Conservation (phyloP, 1,284 basidiomycete genomes). For the Heterobasidion parviporum region DNA sequence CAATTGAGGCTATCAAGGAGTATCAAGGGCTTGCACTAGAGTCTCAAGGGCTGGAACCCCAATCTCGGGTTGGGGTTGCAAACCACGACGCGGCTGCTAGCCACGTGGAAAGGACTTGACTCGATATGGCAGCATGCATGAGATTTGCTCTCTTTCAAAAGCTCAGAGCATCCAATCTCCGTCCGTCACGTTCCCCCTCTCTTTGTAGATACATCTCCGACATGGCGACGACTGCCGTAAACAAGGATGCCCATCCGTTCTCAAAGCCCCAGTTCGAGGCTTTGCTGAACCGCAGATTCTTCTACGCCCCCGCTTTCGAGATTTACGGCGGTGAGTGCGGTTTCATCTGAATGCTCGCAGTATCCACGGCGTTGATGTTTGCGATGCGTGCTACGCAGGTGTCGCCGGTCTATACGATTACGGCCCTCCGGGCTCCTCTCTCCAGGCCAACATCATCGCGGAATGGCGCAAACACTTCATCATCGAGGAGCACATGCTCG, state of each 20-base stretch:
- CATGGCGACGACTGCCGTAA: slow-evolving; percentile 25
- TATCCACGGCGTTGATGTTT: not conserved
- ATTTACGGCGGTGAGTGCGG: slow-evolving; percentile 83
- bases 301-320: slow-evolving; percentile 97
- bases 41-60: no score
- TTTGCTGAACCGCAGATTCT: slow-evolving; percentile 88
- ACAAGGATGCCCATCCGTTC: slow-evolving; percentile 86
- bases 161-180: not conserved
- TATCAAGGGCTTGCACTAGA: no score
- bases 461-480: slow-evolving; percentile 99
- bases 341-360: not conserved
- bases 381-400: slow-evolving; percentile 35
- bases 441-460: slow-evolving; percentile 95
- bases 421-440: slow-evolving; percentile 88
- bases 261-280: slow-evolving; percentile 86
- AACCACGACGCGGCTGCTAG: no score
- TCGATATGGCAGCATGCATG: slow-evolving; percentile 1
- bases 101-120: not conserved
- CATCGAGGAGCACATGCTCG: slow-evolving; percentile 97
- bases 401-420: slow-evolving; percentile 96
- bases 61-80: no score
- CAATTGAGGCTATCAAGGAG: no score
- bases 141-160: slow-evolving; percentile 1
- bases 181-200: not conserved
- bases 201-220: slow-evolving; percentile 6